Conservation (phyloP, 306 rosid genomes). For the Cucurbita argyrosperma region DNA sequence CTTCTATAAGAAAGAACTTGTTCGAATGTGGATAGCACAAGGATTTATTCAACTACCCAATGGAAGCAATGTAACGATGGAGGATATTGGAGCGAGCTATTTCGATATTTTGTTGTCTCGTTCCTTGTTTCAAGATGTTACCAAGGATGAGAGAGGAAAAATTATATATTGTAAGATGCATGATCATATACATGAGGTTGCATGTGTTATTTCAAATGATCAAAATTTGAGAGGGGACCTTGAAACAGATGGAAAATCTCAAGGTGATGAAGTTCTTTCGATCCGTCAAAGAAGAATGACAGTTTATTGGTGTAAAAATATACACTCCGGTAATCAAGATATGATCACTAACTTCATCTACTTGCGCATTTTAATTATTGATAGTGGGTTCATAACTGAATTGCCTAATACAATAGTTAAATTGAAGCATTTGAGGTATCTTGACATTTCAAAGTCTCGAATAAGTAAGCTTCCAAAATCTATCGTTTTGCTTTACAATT, state of each 20-base stretch:
- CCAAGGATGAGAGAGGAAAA: background rate
- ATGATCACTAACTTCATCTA: background rate
- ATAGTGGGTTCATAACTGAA: too few relatives aligned
- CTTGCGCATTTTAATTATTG: background rate
- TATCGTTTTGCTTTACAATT: background rate
- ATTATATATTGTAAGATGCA: conserved; percentile 5
- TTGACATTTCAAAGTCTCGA: background rate
- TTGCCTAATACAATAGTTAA: background rate
- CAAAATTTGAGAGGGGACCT: background rate
- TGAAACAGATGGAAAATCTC: too few relatives aligned
- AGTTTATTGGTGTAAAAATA: too few relatives aligned
- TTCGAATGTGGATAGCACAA: conserved; percentile 9
- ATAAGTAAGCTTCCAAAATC: background rate
- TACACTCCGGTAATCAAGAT: background rate
- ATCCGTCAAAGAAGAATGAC: too few relatives aligned
- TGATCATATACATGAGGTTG: conserved; percentile 7
- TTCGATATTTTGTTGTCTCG: background rate
- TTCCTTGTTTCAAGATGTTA: conserved; percentile 4
- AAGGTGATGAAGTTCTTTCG: too few relatives aligned
- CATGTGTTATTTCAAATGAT: background rate
- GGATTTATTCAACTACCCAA: background rate
- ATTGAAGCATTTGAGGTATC: background rate
- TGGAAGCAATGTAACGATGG: background rate
- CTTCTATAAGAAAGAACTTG: background rate
- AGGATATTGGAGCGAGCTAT: background rate